phyloP scores from a whole-genome alignment of 495 filamentous ascomycete species.

The Podospora pseudopauciseta region DNA sequence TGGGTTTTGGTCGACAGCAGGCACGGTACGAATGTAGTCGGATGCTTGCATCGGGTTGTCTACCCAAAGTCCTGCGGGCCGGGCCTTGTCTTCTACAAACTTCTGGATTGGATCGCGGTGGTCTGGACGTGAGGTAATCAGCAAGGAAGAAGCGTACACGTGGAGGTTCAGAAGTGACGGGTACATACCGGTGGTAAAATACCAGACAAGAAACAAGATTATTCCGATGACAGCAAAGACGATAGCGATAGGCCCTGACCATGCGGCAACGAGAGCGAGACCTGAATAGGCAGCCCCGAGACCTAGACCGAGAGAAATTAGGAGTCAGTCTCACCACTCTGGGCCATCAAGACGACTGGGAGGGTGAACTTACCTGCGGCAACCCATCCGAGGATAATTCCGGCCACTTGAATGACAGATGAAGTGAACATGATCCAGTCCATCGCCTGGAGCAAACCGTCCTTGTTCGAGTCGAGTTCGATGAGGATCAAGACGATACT shows the following conservation, averaged over 20 bases:
- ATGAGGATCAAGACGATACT: not conserved
- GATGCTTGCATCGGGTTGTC: not conserved
- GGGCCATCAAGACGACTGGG: not conserved
- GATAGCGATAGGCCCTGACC: not conserved
- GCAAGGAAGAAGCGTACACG: too few relatives aligned
- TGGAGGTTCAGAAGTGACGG: not conserved
- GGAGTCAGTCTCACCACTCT: too few relatives aligned
- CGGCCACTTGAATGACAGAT: not conserved
- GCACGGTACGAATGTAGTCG: not conserved
- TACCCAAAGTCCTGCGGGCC: not conserved
- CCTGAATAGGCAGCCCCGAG: not conserved
- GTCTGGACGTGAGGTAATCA: not conserved
- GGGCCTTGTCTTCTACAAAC: not conserved
- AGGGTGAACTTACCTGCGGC: not conserved
- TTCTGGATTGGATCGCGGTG: not conserved
- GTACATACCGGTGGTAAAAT: not conserved
- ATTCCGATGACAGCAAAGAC: constrained; percentile 1
- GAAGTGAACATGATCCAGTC: not conserved
- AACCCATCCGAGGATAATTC: not conserved
- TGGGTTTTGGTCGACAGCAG: not conserved
- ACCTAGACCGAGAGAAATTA: not conserved
- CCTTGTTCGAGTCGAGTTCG: not conserved
- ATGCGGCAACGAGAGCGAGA: not conserved
- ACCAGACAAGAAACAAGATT: not conserved
- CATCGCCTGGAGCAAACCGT: constrained; percentile 1